Conservation (phyloP, 1,139 yeast species). For the Pichia sp. region DNA sequence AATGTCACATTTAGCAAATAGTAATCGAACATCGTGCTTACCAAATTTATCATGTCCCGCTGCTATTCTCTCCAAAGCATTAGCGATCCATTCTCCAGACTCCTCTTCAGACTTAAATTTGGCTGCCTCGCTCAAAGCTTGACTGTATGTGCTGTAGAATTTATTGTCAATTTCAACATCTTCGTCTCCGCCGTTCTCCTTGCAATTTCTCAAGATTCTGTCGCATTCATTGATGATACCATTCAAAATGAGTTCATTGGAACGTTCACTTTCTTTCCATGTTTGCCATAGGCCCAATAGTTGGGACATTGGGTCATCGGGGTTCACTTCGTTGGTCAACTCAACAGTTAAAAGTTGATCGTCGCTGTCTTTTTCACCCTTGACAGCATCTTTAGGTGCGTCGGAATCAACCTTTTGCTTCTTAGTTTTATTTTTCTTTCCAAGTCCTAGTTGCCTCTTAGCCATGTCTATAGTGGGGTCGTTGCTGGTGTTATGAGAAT, state of each 20-base stretch:
- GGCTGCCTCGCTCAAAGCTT: constrained; percentile 64
- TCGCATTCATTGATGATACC: constrained; percentile 94
- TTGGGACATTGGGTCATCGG: constrained; percentile 74
- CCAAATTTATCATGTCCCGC: constrained; percentile 49
- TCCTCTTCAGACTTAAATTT: constrained; percentile 35
- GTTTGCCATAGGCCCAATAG: constrained; percentile 70
- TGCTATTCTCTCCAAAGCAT: constrained; percentile 64
- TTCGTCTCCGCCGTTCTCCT: constrained; percentile 28
- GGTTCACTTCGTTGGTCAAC: constrained; percentile 60
- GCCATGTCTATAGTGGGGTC: too few species aligned
- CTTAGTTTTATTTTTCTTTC: constrained; percentile 54
- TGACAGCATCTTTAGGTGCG: constrained; percentile 5
- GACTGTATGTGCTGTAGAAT: constrained; percentile 69
- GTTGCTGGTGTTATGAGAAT: too few species aligned
- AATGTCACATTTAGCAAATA: constrained; percentile 49
- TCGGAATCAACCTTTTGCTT: constrained; percentile 31
- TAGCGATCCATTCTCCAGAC: constrained; percentile 36
- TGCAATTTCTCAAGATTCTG: constrained; percentile 51
- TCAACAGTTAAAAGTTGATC: constrained; percentile 53
- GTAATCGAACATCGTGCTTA: constrained; percentile 8
- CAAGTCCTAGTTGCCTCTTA: constrained; percentile 78
- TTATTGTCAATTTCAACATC: constrained; percentile 39
- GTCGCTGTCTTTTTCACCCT: constrained; percentile 8
- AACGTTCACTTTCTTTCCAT: constrained; percentile 46
- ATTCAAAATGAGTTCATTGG: constrained; percentile 59